Conservation (phyloP, 306 rosid species). For the Astragalus membranaceus region DNA sequence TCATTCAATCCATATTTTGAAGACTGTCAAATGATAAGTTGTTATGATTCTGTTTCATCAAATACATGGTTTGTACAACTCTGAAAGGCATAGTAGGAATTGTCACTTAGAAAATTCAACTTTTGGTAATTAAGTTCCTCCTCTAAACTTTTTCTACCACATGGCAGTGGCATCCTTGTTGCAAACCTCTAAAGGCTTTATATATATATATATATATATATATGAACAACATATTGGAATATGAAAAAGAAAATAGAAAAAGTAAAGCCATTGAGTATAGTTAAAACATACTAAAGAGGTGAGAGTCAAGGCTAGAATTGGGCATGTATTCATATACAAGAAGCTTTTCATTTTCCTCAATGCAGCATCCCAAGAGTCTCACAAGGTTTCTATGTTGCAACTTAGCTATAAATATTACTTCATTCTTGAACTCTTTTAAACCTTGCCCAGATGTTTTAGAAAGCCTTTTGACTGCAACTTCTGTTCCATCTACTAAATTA, state of each 20-base stretch:
- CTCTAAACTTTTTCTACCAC: neutral
- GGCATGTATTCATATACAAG: slow-evolving; percentile 56
- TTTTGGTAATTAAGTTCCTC: neutral
- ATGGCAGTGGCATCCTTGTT: neutral
- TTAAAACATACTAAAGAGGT: slow-evolving; percentile 37
- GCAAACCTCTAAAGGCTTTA: too few relatives aligned
- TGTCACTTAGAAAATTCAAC: neutral
- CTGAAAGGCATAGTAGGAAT: neutral
- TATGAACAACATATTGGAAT: neutral
- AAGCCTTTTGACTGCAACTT: slow-evolving; percentile 59
- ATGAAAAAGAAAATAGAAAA: neutral
- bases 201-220: neutral
- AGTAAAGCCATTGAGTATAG: neutral
- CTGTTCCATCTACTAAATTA: slow-evolving; percentile 38
- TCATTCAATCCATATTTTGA: neutral
- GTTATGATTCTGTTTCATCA: neutral
- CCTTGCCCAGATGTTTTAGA: slow-evolving; percentile 54
- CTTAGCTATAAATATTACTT: slow-evolving; percentile 46
- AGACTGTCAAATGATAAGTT: neutral
- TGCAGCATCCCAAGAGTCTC: slow-evolving; percentile 50
- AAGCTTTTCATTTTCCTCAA: slow-evolving; percentile 51
- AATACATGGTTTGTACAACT: neutral
- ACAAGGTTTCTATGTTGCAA: slow-evolving; percentile 64
- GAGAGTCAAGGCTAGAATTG: slow-evolving; percentile 41
- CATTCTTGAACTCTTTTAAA: slow-evolving; percentile 48